phyloP scores from a whole-genome alignment of 768 basidiomycete species.

The Auriscalpium microsporum region DNA sequence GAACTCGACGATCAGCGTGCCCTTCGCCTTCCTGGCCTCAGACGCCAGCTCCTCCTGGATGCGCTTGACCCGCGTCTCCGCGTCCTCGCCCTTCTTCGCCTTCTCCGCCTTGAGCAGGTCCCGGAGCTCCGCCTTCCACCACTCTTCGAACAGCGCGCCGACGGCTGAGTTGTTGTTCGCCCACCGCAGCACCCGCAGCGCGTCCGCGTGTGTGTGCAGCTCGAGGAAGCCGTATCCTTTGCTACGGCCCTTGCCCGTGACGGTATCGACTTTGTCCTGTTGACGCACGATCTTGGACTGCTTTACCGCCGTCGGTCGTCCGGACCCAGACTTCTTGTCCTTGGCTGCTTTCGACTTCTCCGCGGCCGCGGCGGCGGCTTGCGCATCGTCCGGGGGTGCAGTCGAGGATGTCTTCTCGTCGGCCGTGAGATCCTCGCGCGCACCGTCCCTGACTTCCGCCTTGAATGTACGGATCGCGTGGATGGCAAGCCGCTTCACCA shows the following conservation, averaged over 20 bases:
- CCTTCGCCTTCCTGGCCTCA: conserved; percentile 33
- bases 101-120: conserved; percentile 51
- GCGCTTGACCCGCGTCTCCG: conserved; percentile 51
- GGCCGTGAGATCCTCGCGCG: conserved; percentile 48
- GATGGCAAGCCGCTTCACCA: conserved; percentile 79
- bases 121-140: conserved; percentile 79
- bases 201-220: conserved; percentile 80
- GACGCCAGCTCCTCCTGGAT: conserved; percentile 40
- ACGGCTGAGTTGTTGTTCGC: conserved; percentile 82
- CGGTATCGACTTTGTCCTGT: conserved; percentile 77
- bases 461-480: conserved; percentile 78
- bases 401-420: conserved; percentile 60
- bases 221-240: conserved; percentile 97
- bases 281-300: conserved; percentile 93
- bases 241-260: conserved; percentile 80
- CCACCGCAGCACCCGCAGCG: conserved; percentile 86
- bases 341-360: conserved; percentile 22
- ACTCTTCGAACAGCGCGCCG: conserved; percentile 54
- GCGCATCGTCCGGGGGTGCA: conserved; percentile 17
- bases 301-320: conserved; percentile 48
- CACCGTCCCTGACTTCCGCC: conserved; percentile 58
- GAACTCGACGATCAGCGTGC: conserved; percentile 83
- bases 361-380: conserved; percentile 19
- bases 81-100: conserved; percentile 37
- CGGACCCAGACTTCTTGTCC: conserved; percentile 15